Evolutionary conservation across 208 protist genomes (phyloP).

Genomic region (Leishmania braziliensis): DNA sequence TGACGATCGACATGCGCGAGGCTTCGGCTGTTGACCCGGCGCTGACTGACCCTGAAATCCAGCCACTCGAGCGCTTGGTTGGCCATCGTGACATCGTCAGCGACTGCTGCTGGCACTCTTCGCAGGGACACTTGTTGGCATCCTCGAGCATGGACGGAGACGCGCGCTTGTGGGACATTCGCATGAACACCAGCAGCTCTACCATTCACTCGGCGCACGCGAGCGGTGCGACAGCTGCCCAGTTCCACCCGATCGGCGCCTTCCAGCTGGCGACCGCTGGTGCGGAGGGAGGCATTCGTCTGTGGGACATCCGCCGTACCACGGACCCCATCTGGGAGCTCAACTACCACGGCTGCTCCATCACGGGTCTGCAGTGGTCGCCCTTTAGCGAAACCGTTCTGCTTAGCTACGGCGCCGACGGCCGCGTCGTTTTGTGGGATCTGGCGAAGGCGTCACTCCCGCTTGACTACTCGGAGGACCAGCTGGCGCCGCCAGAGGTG

Average conservation of each 20-base stretch:
- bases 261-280: constrained; percentile 60
- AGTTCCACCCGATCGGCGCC: constrained; percentile 53
- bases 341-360: constrained; percentile 46
- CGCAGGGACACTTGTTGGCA: constrained; percentile 87
- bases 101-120: constrained; percentile 94
- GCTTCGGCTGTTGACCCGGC: constrained; percentile 20
- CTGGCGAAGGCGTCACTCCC: constrained; percentile 44
- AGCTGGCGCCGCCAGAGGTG: constrained; percentile 65
- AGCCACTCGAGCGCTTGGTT: constrained; percentile 45
- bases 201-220: constrained; percentile 38
- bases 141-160: constrained; percentile 95
- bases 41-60: constrained; percentile 20
- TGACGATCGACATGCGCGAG: constrained; percentile 35
- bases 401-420: constrained; percentile 46
- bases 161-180: constrained; percentile 90
- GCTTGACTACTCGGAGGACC: constrained; percentile 39
- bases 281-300: constrained; percentile 30
- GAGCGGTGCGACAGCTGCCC: constrained; percentile 46
- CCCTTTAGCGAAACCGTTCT: constrained; percentile 54
- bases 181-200: constrained; percentile 29
- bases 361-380: constrained; percentile 60
- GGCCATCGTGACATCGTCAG: constrained; percentile 80
- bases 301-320: constrained; percentile 64
- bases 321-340: constrained; percentile 29
- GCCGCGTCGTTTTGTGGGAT: constrained; percentile 66